Conservation (phyloP, 2,329 filamentous ascomycete genomes). For the Trichoderma sp. region DNA sequence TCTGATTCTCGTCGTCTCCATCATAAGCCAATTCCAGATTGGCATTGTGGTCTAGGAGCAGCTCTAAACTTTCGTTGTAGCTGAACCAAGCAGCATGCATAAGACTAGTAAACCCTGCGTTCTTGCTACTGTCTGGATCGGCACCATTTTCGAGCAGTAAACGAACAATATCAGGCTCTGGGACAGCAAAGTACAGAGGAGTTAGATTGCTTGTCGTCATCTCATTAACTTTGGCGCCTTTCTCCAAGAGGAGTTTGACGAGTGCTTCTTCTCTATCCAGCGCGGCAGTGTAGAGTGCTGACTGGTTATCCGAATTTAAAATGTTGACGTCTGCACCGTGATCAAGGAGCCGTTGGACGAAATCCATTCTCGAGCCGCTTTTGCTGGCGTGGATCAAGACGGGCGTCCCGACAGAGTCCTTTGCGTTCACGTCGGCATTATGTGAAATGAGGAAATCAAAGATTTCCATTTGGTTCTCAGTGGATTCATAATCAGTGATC, state of each 20-base stretch:
- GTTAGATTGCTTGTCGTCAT: background rate
- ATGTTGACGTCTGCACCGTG: conserved; percentile 21
- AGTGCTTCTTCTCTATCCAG: background rate
- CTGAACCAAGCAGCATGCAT: conserved; percentile 21
- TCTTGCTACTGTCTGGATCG: conserved; percentile 9
- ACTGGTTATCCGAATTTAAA: background rate
- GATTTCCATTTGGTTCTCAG: conserved; percentile 14
- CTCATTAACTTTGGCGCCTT: conserved; percentile 25
- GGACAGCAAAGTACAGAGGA: conserved; percentile 15
- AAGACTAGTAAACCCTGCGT: conserved; percentile 10
- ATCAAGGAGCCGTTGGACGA: conserved; percentile 13
- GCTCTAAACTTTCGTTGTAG: background rate
- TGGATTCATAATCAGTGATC: background rate
- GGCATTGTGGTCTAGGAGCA: conserved; percentile 13
- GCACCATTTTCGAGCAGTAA: conserved; percentile 21
- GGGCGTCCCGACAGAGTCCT: conserved; percentile 4
- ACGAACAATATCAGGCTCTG: background rate
- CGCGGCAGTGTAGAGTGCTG: background rate
- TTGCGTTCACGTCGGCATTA: conserved; percentile 18
- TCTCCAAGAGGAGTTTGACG: conserved; percentile 23
- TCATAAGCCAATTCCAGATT: conserved; percentile 7
- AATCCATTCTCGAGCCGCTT: background rate
- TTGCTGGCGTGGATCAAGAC: background rate
- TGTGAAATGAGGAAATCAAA: conserved; percentile 19
- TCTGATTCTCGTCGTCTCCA: conserved; percentile 1